A percentile compares a stretch with the other conserved stretches of the same genome.
These are phyloP conservation scores for Lactarius evosmus DNA, from an alignment of 768 basidiomycete species.

Conservation along the genomic window DNA sequence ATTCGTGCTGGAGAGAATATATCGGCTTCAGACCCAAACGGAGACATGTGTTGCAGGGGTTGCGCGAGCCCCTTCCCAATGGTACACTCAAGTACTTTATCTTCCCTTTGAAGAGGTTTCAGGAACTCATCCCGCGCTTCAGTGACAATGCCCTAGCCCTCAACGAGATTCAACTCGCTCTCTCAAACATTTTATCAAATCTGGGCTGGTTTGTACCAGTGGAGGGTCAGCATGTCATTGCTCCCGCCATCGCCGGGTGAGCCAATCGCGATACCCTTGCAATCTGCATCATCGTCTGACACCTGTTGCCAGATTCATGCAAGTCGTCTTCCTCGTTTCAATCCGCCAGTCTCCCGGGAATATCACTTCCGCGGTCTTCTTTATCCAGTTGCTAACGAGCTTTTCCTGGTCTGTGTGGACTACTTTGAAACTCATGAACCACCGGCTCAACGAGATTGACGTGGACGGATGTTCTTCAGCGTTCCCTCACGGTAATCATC, in stretches of 20 bases:
- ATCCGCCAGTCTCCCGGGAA: background rate
- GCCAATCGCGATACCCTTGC: background rate
- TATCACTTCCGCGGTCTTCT: background rate
- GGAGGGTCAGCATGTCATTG: background rate
- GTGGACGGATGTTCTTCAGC: constrained; percentile 3
- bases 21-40: background rate
- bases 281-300: background rate
- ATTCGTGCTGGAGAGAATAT: background rate
- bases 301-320: constrained; percentile 1
- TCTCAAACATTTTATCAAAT: background rate
- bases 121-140: background rate
- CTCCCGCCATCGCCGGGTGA: constrained; percentile 6
- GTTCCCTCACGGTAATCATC: constrained; percentile 7
- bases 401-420: constrained; percentile 7
- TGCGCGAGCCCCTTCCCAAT: background rate
- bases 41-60: background rate
- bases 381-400: constrained; percentile 7
- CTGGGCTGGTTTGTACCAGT: background rate
- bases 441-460: background rate
- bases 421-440: constrained; percentile 2
- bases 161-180: background rate
- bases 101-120: background rate
- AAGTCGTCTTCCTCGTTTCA: background rate
- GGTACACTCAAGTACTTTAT: background rate
- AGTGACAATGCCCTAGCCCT: background rate